A percentile compares a stretch with the other conserved stretches of the same genome.
These are phyloP conservation scores for Lecanosticta acicola DNA, from an alignment of 2,329 filamentous ascomycete species.

Conservation along the genomic window DNA sequence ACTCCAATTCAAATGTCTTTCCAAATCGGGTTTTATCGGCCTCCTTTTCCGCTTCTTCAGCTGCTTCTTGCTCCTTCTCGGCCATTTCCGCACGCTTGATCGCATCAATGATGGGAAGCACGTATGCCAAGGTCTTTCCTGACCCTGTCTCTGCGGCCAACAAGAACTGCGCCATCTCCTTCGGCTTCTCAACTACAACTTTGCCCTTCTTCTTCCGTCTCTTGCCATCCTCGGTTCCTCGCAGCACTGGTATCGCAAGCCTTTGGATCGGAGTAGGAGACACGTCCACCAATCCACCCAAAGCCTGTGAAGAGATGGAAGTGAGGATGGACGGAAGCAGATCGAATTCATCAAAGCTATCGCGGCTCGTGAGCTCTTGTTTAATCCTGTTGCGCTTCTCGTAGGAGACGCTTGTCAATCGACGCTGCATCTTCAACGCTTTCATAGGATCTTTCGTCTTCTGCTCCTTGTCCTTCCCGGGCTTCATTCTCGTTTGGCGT, in stretches of 20 bases:
- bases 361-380: conserved; percentile 58
- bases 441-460: conserved; percentile 58
- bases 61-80: conserved; percentile 44
- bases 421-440: conserved; percentile 88
- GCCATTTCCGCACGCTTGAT: conserved; percentile 66
- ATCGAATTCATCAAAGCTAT: conserved; percentile 75
- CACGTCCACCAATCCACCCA: conserved; percentile 68
- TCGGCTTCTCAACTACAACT: conserved; percentile 32
- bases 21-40: conserved; percentile 30
- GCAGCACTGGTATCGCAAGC: conserved; percentile 76
- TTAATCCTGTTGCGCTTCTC: conserved; percentile 58
- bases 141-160: conserved; percentile 95
- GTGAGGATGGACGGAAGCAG: conserved; percentile 66
- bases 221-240: conserved; percentile 51
- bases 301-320: conserved; percentile 65
- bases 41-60: conserved; percentile 25
- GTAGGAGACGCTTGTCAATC: conserved; percentile 72
- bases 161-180: conserved; percentile 60
- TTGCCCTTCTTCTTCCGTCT: conserved; percentile 23
- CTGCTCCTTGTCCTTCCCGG: conserved; percentile 33
- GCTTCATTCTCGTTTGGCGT: conserved; percentile 51
- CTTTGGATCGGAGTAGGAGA: conserved; percentile 84
- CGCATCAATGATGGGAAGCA: conserved; percentile 77
- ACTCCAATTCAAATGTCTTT: conserved; percentile 52
- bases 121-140: conserved; percentile 90